phyloP scores from a whole-genome alignment of 257 asterid species.

The Forsythia viridissima region DNA sequence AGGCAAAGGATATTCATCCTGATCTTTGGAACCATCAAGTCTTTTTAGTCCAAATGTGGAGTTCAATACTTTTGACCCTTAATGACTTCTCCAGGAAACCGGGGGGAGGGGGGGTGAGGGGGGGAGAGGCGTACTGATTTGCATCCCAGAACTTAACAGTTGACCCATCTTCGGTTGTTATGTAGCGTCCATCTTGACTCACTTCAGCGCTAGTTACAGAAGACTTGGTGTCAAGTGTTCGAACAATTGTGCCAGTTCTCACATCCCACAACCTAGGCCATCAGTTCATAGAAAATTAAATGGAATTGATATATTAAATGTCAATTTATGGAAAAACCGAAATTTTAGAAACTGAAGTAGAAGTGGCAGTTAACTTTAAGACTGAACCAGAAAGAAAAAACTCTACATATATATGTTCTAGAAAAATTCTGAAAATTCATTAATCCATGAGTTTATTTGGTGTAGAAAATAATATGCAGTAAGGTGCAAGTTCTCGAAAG shows the following conservation, averaged over 20 bases:
- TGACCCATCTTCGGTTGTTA: constrained; percentile 89
- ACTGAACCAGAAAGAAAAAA: background rate
- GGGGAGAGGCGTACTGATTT: constrained; percentile 63
- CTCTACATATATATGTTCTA: background rate
- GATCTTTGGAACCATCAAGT: background rate
- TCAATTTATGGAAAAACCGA: background rate
- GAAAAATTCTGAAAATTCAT: background rate
- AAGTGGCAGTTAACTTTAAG: background rate
- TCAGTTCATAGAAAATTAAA: constrained; percentile 13
- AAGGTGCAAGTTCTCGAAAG: background rate
- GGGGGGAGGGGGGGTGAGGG: background rate
- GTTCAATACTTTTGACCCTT: background rate
- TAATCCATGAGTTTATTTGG: background rate
- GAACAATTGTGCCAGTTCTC: constrained; percentile 82
- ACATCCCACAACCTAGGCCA: constrained; percentile 87
- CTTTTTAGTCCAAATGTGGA: background rate
- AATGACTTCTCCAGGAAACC: background rate
- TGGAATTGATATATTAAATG: background rate
- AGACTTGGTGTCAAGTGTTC: constrained; percentile 82
- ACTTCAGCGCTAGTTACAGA: constrained; percentile 95
- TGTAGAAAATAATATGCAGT: background rate
- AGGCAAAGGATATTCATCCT: background rate
- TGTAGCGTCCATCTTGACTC: constrained; percentile 90
- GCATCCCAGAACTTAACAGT: constrained; percentile 95
- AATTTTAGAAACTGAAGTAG: background rate